phyloP scores from a whole-genome alignment of 805 yeast genomes.

The Kuraishia cidri region DNA sequence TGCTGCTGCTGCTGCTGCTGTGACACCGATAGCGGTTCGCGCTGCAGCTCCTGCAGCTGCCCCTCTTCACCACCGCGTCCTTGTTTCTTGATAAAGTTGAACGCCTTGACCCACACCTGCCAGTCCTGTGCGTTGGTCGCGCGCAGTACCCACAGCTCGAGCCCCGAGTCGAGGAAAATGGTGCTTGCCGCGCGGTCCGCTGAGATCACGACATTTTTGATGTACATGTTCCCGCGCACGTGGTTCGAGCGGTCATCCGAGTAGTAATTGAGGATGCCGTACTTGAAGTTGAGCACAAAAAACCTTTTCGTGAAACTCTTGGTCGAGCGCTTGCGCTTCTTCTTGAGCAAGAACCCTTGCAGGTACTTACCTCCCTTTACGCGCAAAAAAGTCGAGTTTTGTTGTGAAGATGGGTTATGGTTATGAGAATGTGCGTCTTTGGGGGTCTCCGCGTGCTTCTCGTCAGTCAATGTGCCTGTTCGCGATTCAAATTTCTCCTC shows the following conservation, averaged over 20 bases:
- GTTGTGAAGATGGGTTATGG: conserved; percentile 6
- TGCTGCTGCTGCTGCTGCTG: conserved; percentile 5
- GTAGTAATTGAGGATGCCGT: conserved; percentile 79
- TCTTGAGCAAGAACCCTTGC: conserved; percentile 71
- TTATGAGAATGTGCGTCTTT: conserved; percentile 3
- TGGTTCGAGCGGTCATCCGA: conserved; percentile 60
- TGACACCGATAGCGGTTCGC: background rate
- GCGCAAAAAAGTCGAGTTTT: conserved; percentile 16
- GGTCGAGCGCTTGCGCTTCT: conserved; percentile 60
- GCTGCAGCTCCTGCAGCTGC: background rate
- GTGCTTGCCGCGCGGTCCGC: conserved; percentile 62
- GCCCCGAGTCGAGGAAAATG: conserved; percentile 84
- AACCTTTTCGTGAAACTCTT: conserved; percentile 85
- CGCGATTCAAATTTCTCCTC: no score
- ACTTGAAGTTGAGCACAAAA: conserved; percentile 73
- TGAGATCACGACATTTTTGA: conserved; percentile 71
- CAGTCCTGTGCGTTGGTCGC: conserved; percentile 60
- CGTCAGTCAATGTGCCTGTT: no score
- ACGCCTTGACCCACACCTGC: conserved; percentile 75
- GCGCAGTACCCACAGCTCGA: conserved; percentile 87
- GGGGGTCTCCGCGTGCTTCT: conserved; percentile 3
- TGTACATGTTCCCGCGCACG: conserved; percentile 87
- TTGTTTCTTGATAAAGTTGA: conserved; percentile 40
- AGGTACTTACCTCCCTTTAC: conserved; percentile 62
- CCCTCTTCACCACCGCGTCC: background rate